Evolutionary conservation across 2,329 filamentous ascomycete genomes (phyloP), one percentile per base, ranked within the genome.

Genomic region (Xylariales sp.): DNA sequence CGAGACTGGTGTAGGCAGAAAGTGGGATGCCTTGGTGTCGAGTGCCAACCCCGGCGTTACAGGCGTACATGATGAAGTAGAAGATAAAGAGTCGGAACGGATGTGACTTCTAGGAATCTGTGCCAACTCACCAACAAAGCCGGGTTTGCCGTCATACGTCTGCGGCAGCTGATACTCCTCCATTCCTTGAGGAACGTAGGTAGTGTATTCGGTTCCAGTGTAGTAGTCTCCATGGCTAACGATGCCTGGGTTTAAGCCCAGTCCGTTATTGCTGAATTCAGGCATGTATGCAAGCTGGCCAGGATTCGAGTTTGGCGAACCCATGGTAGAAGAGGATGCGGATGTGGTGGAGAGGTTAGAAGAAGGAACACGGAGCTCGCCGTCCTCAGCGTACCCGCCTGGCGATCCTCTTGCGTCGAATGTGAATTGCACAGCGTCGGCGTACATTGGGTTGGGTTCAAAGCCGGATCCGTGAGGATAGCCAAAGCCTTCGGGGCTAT

Each of bases 301-400:
- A 51, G 76, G 72, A 45, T 75, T 72, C 2, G 80, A 81, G 51
- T 79, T 76, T 18, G 82, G 82, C 16, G 82, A 86, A 40, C 80
- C 80, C 44, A 81, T 74, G 38, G 76, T 78, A 7, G 82, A 85
- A 1, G 81, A 85, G 6, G 81, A 69, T 4, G 77, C 78, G 36
- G 83, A 85, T 17, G 70, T 71, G 42, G 73, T 79, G 43, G 72
- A 88, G 44, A 74, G 70, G 54, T 71, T 78, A 36, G 72, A 83
- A 20, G 71, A 76, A 13, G 72, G 68, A 17, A 73, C 53, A 41
- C 63, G 61, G 54, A 72, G 56, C 15, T 77, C 72, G 43, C 59
- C 54, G 37, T 78, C 74, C 29, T 78, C 75, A 15, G 60, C 51
- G 48, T 70, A 76, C 45, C 68, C 60, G 41, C 62, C 58, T 7